Base-by-base conservation (phyloP, 2,329 filamentous ascomycete genomes). In the Rhynchosporium graminicola region DNA sequence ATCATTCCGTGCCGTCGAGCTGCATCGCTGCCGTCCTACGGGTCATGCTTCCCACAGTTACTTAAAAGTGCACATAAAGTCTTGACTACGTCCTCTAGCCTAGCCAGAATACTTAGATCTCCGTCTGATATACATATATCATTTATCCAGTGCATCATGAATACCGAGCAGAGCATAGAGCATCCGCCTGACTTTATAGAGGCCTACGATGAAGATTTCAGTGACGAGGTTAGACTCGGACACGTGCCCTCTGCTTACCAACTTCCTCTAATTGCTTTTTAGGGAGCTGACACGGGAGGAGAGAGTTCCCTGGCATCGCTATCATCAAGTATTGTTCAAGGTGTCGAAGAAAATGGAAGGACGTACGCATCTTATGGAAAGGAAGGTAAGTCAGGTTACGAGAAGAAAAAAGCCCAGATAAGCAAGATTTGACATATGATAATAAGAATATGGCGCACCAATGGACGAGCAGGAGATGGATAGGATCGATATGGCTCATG, bases 381-480 rank as follows among this genome's bases (percentile, higher is more conserved):
- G 45, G 40, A 57, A 15, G 54, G 54, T 57, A 8, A 33, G 54
- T 1, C 15, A 8, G 20, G 20, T 20, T 20, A 20, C 20, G 20
- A 31, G 8, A n/a, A 13, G 7, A 26, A 20, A 15, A 3, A n/a
- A 3, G 2, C 8, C 5, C 26, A 29, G n/a, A 57, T 2, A 33
- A 2, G 6, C n/a, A 40, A 20, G 4, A 3, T 12, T n/a, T 54
- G n/a, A 54, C 50, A 28, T 4, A 5, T 29, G 6, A 10, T 31
- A 7, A 28, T 15, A 13, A 65, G 65, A 67, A 45, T 67, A 67
- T 58, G 63, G 65, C 33, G 58, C 57, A n/a, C 65, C 65, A n/a
- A 67, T 67, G 60, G 65, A 67, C 40, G 64, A 67, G 42, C 59
- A 62, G 4, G 65, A 67, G 47, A 57, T 66, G 59, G 62, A 66